Conservation (phyloP, 768 basidiomycete genomes). For the Austroboletus eburneus region DNA sequence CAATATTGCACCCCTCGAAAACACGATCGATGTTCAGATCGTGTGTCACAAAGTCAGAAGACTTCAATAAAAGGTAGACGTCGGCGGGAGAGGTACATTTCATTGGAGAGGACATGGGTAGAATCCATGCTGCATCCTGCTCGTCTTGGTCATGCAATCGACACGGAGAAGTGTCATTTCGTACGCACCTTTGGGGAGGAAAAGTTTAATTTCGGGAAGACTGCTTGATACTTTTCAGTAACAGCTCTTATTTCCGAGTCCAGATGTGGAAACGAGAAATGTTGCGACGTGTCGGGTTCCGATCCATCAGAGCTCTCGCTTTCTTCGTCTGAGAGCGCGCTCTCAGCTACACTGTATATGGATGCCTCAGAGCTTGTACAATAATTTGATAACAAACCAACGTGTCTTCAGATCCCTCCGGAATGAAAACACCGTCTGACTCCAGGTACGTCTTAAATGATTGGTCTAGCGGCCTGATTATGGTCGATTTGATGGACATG, state of each 20-base stretch:
- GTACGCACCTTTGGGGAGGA: too few relatives aligned
- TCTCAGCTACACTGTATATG: constrained; percentile 44
- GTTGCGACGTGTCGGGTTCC: constrained; percentile 30
- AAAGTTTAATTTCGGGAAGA: constrained; percentile 98
- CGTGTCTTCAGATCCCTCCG: constrained; percentile 76
- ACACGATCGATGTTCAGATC: constrained; percentile 59
- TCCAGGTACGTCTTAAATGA: constrained; percentile 71
- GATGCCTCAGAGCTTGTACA: neutral
- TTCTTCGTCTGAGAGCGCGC: constrained; percentile 56
- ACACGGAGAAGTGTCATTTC: neutral
- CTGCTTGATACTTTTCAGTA: constrained; percentile 68
- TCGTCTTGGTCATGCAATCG: constrained; percentile 1
- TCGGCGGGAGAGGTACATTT: constrained; percentile 87
- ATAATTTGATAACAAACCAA: constrained; percentile 35
- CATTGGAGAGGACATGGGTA: constrained; percentile 78
- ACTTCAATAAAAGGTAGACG: constrained; percentile 88
- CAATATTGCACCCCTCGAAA: constrained; percentile 58
- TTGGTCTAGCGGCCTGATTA: constrained; percentile 62
- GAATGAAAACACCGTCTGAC: constrained; percentile 81
- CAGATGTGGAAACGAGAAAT: constrained; percentile 77
- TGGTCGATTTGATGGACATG: constrained; percentile 65
- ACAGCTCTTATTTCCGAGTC: constrained; percentile 64
- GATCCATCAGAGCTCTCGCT: constrained; percentile 35
- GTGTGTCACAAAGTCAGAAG: constrained; percentile 84
- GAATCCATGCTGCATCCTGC: constrained; percentile 90